Base-by-base conservation (phyloP, 371 early-diverging fungal genomes). In the Circinella minor region DNA sequence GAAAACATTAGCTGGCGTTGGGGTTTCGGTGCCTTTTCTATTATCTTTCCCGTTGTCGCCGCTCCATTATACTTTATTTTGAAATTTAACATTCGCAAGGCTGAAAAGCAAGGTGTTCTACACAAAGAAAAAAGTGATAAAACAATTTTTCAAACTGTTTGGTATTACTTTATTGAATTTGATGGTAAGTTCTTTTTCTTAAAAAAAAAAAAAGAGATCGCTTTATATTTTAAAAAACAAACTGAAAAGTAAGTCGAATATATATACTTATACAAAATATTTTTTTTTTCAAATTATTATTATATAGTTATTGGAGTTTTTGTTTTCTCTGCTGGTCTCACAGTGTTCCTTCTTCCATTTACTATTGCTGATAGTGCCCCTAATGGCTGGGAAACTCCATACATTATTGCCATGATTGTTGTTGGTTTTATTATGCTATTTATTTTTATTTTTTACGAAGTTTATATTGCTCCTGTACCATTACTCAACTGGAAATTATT, bases 1-100 rank as follows among this genome's bases (percentile, higher is more conserved):
- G 47, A 70, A 9, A 59, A 70, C 39, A 70, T 70, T 47, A 70
- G 71, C 36, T 70, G 71, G 71, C 57, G 71, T 36, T 70, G 71
- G 71, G 71, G 71, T 49, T 70, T 70, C 60, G 71, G 71, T 20
- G 66, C 71, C 34, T 70, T 70, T 61, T 66, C 71, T 6, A 70
- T 70, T 49, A 38, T 70, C 20, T 70, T 70, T 20, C 71, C 71
- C 10, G 66, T 70, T 39, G 71, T 70, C 6, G 71, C 71, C 27
- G 66, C 71, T 17, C 71, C 71, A 49, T 66, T 70, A 20, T 70
- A 61, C n/a, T 66, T 70, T 20, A 66, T 70, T 14, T 27, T 70
- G 38, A 70, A 70, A 34, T 70, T 17, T 18, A 70, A 70, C 27
- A 61, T 70, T 46, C 71, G 71, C 27, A 70, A 70, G 20, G 71